Conservation (phyloP, 2,329 filamentous ascomycete genomes). For the Nemania sp. region DNA sequence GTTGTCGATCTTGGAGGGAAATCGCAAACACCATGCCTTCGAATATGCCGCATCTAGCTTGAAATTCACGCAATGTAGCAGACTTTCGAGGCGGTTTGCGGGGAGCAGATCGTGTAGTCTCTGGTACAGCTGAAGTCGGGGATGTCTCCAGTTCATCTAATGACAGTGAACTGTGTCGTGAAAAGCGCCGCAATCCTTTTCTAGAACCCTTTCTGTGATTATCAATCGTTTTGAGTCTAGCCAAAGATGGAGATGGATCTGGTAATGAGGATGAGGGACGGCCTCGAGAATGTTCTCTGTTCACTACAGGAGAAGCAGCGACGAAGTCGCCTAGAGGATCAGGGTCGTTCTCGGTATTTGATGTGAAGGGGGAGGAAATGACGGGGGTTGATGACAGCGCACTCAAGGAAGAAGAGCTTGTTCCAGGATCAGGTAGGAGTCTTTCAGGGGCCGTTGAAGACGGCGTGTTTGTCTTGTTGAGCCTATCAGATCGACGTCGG, state of each 20-base stretch:
- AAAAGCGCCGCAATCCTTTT: conserved; percentile 30
- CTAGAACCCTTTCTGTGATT: conserved; percentile 33
- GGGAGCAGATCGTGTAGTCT: conserved; percentile 19
- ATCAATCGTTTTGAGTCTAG: conserved; percentile 33
- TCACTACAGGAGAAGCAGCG: conserved; percentile 41
- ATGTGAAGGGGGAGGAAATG: conserved; percentile 33
- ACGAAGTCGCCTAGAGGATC: conserved; percentile 3
- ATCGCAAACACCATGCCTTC: conserved; percentile 85
- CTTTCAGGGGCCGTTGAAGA: conserved; percentile 20
- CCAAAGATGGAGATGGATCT: conserved; percentile 24
- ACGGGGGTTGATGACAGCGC: conserved; percentile 35
- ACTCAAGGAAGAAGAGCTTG: conserved; percentile 35
- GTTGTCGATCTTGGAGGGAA: conserved; percentile 62
- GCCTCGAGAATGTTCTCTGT: conserved; percentile 37
- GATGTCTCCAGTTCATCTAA: conserved; percentile 54
- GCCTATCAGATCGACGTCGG: conserved; percentile 27
- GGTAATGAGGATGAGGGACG: conserved; percentile 28
- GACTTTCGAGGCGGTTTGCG: conserved; percentile 31
- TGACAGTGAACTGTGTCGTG: conserved; percentile 46
- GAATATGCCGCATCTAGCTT: conserved; percentile 56
- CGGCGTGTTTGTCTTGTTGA: conserved; percentile 28
- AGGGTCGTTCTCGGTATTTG: conserved; percentile 30
- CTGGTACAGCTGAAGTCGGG: conserved; percentile 38
- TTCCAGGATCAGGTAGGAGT: conserved; percentile 22
- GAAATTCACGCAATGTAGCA: conserved; percentile 22